Percentiles rank a stretch among this genome's conserved stretches.
phyloP scores from a whole-genome alignment of 805 yeast genomes.

The Barnettozyma sp. region DNA sequence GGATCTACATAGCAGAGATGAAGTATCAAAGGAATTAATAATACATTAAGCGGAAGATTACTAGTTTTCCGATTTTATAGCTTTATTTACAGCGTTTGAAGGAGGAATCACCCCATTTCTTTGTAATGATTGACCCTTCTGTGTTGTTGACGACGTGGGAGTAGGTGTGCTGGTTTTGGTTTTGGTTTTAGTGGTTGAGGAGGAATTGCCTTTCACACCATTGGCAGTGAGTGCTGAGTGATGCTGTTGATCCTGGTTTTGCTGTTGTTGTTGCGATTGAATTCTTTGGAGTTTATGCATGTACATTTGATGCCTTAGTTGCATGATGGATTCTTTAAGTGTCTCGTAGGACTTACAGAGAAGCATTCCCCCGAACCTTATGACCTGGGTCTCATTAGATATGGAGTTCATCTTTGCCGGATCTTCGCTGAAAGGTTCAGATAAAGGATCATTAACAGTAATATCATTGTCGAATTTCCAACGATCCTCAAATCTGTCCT shows the following conservation, averaged over 20 bases:
- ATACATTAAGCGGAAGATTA: not conserved
- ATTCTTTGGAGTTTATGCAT: constrained; percentile 26
- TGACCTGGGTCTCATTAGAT: constrained; percentile 78
- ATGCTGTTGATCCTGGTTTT: no score
- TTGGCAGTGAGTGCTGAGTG: no score
- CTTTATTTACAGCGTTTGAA: constrained; percentile 7
- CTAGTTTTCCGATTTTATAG: constrained; percentile 9
- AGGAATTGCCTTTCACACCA: no score
- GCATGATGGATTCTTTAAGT: constrained; percentile 64
- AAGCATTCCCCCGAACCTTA: constrained; percentile 88
- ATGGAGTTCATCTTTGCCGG: constrained; percentile 81
- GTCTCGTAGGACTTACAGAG: constrained; percentile 80
- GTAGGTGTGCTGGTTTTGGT: constrained; percentile 1
- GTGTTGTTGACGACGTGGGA: constrained; percentile 1
- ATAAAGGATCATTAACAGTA: constrained; percentile 30
- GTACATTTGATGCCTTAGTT: constrained; percentile 50
- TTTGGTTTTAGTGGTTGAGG: no score
- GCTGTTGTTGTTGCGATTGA: constrained; percentile 25
- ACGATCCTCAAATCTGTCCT: constrained; percentile 47
- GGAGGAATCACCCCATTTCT: constrained; percentile 4
- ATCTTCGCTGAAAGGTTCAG: constrained; percentile 57
- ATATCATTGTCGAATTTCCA: constrained; percentile 63
- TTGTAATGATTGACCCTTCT: constrained; percentile 6
- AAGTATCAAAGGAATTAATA: not conserved
- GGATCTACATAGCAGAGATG: no score